Evolutionary conservation across 208 protist species (phyloP).

Genomic region (Leishmania gerbilli): DNA sequence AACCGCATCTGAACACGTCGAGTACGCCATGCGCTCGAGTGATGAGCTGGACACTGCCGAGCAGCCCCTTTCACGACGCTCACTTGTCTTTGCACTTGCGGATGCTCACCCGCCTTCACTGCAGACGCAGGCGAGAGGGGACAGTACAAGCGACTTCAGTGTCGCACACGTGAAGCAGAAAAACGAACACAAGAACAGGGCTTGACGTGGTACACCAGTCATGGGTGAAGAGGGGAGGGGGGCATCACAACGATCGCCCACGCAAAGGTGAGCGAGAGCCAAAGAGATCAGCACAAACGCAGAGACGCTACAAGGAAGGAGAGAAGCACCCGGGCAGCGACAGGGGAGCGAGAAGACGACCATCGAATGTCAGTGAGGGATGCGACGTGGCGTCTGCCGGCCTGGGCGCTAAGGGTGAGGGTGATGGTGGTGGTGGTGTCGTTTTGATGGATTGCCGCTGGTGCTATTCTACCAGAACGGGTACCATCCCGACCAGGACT

Average conservation of each 20-base stretch:
- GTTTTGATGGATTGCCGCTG: no score
- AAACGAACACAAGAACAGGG: constrained; percentile 1
- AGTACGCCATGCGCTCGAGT: neutral
- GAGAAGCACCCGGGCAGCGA: neutral
- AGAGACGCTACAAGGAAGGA: neutral
- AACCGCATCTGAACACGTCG: neutral
- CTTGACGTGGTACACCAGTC: constrained; percentile 7
- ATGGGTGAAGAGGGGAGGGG: neutral
- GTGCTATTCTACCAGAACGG: constrained; percentile 77
- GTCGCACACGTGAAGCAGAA: constrained; percentile 10
- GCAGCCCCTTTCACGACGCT: neutral
- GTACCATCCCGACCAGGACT: constrained; percentile 92
- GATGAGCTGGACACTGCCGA: neutral
- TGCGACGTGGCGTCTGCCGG: neutral
- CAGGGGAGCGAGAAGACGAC: neutral
- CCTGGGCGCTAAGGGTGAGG: neutral
- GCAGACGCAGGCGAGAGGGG: neutral
- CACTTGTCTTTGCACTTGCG: neutral
- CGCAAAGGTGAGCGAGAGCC: neutral
- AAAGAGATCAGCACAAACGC: neutral
- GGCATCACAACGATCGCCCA: neutral
- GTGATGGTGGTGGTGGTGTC: neutral
- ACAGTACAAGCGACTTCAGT: neutral
- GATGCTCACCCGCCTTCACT: neutral
- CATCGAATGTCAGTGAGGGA: neutral